Evolutionary conservation across 2,329 filamentous ascomycete genomes (phyloP).

Genomic region (Exophiala mesophila): DNA sequence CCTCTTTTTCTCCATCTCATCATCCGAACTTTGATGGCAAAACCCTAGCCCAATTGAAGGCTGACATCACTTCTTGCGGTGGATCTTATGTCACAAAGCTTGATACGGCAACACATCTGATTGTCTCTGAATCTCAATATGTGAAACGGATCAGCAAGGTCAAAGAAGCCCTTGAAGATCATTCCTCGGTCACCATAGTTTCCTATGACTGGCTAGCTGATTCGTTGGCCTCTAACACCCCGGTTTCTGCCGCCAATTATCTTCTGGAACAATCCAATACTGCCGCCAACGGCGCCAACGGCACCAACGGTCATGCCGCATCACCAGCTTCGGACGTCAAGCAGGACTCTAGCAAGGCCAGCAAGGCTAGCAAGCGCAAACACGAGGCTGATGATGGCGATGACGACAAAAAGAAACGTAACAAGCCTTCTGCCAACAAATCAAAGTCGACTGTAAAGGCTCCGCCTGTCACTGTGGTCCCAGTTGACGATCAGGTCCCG

Average conservation of each 20-base stretch:
- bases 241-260: constrained; percentile 7
- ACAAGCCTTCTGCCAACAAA: constrained; percentile 13
- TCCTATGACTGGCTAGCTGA: constrained; percentile 18
- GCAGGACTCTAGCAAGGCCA: constrained; percentile 1
- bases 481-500: constrained; percentile 46
- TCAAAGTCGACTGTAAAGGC: constrained; percentile 26
- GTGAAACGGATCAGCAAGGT: constrained; percentile 28
- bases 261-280: constrained; percentile 2
- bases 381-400: constrained; percentile 13
- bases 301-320: not conserved
- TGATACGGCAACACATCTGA: constrained; percentile 35
- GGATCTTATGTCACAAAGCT: constrained; percentile 33
- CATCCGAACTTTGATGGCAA: constrained; percentile 9
- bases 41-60: constrained; percentile 25
- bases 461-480: constrained; percentile 47
- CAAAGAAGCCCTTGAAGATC: constrained; percentile 4
- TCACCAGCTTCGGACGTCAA: not conserved
- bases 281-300: not conserved
- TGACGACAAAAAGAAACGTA: constrained; percentile 9
- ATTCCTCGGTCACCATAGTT: constrained; percentile 4
- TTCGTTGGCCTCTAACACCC: constrained; percentile 8
- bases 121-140: constrained; percentile 35
- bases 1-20: constrained; percentile 7
- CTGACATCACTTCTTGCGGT: constrained; percentile 32
- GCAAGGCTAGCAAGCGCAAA: constrained; percentile 12